Conservation (phyloP, 305 asterid genomes). For the Salvia sclarea region DNA sequence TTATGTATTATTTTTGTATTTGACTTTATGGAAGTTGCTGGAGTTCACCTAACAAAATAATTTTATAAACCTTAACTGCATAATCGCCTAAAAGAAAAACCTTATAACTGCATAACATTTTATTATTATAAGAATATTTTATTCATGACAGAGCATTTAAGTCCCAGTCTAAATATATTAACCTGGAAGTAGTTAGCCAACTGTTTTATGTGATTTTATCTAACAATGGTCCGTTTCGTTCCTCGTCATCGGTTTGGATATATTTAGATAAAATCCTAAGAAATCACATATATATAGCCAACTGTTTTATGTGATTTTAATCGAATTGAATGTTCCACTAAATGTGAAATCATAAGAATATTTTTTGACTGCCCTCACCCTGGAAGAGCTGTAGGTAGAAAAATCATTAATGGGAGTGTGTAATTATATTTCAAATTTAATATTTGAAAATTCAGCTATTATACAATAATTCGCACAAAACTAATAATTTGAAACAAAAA, state of each 20-base stretch:
- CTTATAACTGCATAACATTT: neutral
- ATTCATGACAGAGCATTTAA: neutral
- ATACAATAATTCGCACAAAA: too few species aligned
- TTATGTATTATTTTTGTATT: neutral
- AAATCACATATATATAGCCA: too few species aligned
- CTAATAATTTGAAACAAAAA: too few species aligned
- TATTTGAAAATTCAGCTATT: too few species aligned
- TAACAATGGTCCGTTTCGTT: neutral
- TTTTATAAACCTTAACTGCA: neutral
- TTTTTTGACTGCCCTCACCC: too few species aligned
- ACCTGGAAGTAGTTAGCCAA: constrained; percentile 34
- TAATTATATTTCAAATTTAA: too few species aligned
- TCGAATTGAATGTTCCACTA: neutral
- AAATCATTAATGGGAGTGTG: too few species aligned
- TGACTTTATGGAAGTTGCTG: neutral
- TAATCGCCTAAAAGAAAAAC: too few species aligned
- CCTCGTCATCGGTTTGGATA: neutral
- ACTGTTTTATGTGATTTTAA: too few species aligned
- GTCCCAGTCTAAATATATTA: neutral
- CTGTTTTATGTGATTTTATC: neutral
- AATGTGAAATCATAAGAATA: neutral
- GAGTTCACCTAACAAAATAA: constrained; percentile 1
- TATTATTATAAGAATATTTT: neutral
- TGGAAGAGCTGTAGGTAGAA: too few species aligned
- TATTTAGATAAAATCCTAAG: too few species aligned